A percentile compares a stretch with the other conserved stretches of the same genome.
phyloP scores from a whole-genome alignment of 176 grass and related monocot species.

The Canna indica region DNA sequence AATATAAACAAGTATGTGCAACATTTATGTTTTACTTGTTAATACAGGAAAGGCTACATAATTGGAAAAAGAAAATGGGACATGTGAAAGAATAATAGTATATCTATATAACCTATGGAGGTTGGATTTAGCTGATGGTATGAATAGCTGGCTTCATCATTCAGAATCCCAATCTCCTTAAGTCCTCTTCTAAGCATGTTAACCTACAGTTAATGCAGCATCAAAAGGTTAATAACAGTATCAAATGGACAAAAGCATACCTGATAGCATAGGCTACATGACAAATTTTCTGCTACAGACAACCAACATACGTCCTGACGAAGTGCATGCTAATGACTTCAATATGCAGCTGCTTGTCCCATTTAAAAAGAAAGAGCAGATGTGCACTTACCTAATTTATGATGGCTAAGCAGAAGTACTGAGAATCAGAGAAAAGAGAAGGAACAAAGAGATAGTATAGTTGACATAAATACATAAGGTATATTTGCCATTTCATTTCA shows the following conservation, averaged over 20 bases:
- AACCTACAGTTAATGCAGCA: conserved; percentile 30
- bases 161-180: conserved; percentile 70
- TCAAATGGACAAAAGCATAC: neutral
- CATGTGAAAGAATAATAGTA: neutral
- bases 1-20: neutral
- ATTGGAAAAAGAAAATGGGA: conserved; percentile 11
- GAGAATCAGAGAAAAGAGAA: neutral
- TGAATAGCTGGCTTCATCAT: conserved; percentile 40
- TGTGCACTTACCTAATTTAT: neutral
- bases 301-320: neutral
- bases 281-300: neutral
- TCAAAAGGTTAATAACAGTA: neutral
- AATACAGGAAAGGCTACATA: conserved; percentile 4
- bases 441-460: too few species aligned
- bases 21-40: neutral
- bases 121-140: conserved; percentile 95
- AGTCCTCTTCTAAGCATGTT: conserved; percentile 72
- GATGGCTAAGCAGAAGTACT: neutral
- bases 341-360: neutral
- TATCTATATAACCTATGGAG: conserved; percentile 45
- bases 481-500: too few species aligned
- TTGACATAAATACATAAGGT: too few species aligned
- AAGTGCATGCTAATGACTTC: neutral
- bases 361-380: neutral
- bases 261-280: neutral